Percentiles rank a stretch among this genome's conserved stretches.
Evolutionary conservation across 164 flowering plant genomes (phyloP).

Genomic region (Aristolochia contorta): DNA sequence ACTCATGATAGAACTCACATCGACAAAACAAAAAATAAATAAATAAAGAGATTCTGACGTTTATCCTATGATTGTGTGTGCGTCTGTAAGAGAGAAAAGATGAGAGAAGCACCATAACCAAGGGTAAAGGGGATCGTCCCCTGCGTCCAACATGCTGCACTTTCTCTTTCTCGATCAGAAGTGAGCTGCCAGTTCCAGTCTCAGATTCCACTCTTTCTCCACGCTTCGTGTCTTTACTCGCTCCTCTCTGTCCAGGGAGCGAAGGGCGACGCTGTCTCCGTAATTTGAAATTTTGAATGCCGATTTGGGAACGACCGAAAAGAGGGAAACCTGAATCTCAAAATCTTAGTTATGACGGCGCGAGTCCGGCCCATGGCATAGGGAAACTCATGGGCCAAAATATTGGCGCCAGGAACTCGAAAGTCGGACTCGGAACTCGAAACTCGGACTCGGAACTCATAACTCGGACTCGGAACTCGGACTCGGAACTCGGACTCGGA

Average conservation of each 20-base stretch:
- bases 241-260: not conserved
- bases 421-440: no score
- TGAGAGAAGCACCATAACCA: constrained; percentile 4
- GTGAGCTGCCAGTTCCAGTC: not conserved
- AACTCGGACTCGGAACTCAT: no score
- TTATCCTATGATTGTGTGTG: not conserved
- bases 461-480: no score
- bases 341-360: no score
- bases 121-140: constrained; percentile 7
- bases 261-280: not conserved
- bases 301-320: not conserved
- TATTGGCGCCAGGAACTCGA: no score
- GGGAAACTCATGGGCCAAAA: no score
- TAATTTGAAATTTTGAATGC: not conserved
- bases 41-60: not conserved
- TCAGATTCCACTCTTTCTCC: not conserved
- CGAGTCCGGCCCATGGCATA: no score
- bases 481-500: no score
- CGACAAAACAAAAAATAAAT: not conserved
- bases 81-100: not conserved
- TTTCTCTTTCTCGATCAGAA: not conserved
- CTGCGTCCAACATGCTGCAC: not conserved
- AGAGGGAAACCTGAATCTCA: not conserved
- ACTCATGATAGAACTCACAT: not conserved
- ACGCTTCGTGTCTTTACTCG: not conserved